Percentiles rank a stretch among this genome's conserved stretches.
These are phyloP conservation scores for Leccinum olivaceopallidum DNA, from an alignment of 768 basidiomycete species.

Conservation along the genomic window DNA sequence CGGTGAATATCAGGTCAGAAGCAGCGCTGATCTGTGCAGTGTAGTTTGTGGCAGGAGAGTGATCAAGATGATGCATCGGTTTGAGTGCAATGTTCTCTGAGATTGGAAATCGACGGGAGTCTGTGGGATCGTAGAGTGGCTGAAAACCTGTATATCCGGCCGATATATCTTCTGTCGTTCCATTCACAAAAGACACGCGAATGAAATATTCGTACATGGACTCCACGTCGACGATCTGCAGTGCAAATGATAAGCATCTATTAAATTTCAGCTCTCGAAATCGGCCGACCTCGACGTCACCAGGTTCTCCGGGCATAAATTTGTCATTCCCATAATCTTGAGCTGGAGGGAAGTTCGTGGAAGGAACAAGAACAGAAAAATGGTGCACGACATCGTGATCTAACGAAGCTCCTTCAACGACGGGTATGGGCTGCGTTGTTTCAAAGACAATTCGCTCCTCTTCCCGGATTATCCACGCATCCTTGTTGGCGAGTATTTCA, in stretches of 20 bases:
- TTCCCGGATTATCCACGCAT: constrained; percentile 18
- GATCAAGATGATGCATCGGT: neutral
- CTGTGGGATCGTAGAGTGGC: neutral
- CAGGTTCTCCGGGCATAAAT: neutral
- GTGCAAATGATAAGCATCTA: neutral
- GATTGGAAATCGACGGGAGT: neutral
- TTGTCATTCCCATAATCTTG: neutral
- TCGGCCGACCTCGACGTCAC: neutral
- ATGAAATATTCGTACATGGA: constrained; percentile 13
- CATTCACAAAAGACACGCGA: constrained; percentile 6
- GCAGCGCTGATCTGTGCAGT: neutral
- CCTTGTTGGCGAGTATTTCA: constrained; percentile 8
- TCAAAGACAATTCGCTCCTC: constrained; percentile 23
- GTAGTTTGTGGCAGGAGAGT: neutral
- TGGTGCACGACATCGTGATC: constrained; percentile 6
- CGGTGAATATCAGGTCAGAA: neutral
- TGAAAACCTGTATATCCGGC: constrained; percentile 12
- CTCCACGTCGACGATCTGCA: neutral
- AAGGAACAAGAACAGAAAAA: constrained; percentile 21
- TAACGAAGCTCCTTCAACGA: neutral
- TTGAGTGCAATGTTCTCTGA: neutral
- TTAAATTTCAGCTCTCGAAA: neutral
- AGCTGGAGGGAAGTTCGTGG: constrained; percentile 23
- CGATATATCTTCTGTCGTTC: constrained; percentile 2
- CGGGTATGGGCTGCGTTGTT: constrained; percentile 6